Evolutionary conservation across 495 filamentous ascomycete species (phyloP).

Genomic region (Penicillium robsamsonii): DNA sequence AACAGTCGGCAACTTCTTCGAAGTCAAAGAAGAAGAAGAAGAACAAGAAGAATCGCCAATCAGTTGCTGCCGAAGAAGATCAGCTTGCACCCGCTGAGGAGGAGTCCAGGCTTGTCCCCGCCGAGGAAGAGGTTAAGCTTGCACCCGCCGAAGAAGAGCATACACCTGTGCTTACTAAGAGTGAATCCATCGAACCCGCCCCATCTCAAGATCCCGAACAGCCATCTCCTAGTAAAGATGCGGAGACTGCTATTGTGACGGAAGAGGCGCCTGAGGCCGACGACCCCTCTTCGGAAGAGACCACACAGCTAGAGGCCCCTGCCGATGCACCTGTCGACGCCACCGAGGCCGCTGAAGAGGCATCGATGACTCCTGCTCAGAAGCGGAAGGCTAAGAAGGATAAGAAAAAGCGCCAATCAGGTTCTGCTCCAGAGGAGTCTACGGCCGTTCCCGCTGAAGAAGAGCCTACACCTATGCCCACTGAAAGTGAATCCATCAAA

Average conservation of each 20-base stretch:
- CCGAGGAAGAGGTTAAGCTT: conserved; percentile 1
- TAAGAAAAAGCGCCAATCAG: conserved; percentile 21
- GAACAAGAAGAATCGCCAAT: conserved; percentile 8
- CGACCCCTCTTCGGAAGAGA: background rate
- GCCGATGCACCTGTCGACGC: background rate
- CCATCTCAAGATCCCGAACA: background rate
- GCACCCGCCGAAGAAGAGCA: background rate
- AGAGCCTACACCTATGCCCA: background rate
- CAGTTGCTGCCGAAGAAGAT: background rate
- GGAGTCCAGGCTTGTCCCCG: background rate
- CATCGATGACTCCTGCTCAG: conserved; percentile 6
- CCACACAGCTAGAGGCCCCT: background rate
- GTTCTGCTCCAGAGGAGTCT: background rate
- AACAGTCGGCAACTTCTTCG: conserved; percentile 1
- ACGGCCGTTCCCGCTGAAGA: no score
- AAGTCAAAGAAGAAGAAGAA: conserved; percentile 16
- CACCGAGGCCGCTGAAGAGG: background rate
- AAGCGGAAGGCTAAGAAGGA: conserved; percentile 13
- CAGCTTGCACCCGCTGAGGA: background rate
- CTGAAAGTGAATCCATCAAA: background rate
- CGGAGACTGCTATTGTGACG: background rate
- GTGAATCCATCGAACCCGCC: background rate
- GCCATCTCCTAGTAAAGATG: background rate
- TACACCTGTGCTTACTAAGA: background rate
- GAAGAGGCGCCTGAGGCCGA: background rate